These are phyloP conservation scores for Geranium incanum DNA, from an alignment of 441 rosid species.

Conservation along the genomic window DNA sequence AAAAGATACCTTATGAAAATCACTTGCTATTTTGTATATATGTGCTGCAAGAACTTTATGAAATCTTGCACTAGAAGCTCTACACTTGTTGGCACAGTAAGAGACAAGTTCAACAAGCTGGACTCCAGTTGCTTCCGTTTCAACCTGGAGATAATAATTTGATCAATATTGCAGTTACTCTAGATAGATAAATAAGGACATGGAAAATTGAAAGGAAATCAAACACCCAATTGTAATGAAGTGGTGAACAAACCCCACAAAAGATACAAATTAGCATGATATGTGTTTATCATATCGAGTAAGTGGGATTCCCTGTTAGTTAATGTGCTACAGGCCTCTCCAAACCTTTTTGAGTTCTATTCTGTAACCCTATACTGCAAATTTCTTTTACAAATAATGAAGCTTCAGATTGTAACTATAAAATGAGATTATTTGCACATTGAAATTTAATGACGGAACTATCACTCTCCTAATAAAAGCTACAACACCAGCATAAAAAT, in stretches of 20 bases:
- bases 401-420: neutral
- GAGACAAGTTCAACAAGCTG: slow-evolving; percentile 60
- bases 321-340: neutral
- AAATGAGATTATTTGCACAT: neutral
- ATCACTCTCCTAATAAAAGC: neutral
- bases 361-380: neutral
- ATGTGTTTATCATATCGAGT: neutral
- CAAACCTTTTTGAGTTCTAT: neutral
- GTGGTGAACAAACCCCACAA: neutral
- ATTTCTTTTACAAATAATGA: neutral
- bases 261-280: neutral
- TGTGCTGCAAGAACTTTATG: slow-evolving; percentile 42
- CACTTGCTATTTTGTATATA: slow-evolving; percentile 40
- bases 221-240: neutral
- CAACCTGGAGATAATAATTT: slow-evolving; percentile 40
- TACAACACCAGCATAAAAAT: neutral
- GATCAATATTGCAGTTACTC: slow-evolving; percentile 4
- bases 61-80: slow-evolving; percentile 30
- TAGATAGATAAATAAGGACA: neutral
- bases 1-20: slow-evolving; percentile 46
- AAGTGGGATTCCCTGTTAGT: neutral
- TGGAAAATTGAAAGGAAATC: neutral
- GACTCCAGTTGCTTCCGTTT: slow-evolving; percentile 28
- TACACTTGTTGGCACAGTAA: slow-evolving; percentile 66
- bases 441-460: neutral